A percentile compares a stretch with the other conserved stretches of the same genome.
These are phyloP conservation scores for Cardiospermum halicacabum DNA, from an alignment of 345 rosid species.

Conservation along the genomic window DNA sequence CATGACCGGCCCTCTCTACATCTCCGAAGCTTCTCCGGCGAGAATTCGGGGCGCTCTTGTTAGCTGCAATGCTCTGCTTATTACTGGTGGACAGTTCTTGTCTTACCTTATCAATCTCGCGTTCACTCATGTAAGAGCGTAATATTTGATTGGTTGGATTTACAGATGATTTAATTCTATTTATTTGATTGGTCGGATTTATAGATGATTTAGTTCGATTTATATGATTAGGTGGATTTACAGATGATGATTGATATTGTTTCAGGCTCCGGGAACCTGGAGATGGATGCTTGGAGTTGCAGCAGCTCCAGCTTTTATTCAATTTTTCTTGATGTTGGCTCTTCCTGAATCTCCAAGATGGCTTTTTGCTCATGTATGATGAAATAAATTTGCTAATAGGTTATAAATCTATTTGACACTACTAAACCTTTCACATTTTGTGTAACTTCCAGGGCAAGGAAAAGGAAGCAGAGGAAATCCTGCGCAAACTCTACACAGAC, in stretches of 20 bases:
- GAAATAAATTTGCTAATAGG: too few relatives aligned
- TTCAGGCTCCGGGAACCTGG: constrained; percentile 74
- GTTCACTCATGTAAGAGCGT: constrained; percentile 51
- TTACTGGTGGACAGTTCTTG: constrained; percentile 84
- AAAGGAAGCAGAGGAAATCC: too few relatives aligned
- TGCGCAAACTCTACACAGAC: too few relatives aligned
- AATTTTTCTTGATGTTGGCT: constrained; percentile 54
- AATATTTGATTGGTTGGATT: background rate
- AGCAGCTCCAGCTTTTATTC: constrained; percentile 56
- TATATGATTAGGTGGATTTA: background rate
- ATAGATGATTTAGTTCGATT: background rate
- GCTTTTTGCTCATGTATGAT: constrained; percentile 52
- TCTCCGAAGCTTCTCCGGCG: constrained; percentile 93
- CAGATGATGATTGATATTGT: background rate
- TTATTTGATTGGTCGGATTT: background rate
- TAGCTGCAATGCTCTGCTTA: constrained; percentile 67
- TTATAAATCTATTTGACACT: too few relatives aligned
- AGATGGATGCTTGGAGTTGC: constrained; percentile 96
- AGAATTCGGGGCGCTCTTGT: constrained; percentile 89
- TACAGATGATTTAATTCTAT: background rate
- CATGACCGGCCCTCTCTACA: constrained; percentile 89
- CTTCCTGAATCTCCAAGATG: constrained; percentile 93
- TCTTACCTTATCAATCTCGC: constrained; percentile 83
- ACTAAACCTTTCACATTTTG: too few relatives aligned
- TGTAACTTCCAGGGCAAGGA: too few relatives aligned